phyloP scores from a whole-genome alignment of 768 basidiomycete species.

The Termitomyces sp. region DNA sequence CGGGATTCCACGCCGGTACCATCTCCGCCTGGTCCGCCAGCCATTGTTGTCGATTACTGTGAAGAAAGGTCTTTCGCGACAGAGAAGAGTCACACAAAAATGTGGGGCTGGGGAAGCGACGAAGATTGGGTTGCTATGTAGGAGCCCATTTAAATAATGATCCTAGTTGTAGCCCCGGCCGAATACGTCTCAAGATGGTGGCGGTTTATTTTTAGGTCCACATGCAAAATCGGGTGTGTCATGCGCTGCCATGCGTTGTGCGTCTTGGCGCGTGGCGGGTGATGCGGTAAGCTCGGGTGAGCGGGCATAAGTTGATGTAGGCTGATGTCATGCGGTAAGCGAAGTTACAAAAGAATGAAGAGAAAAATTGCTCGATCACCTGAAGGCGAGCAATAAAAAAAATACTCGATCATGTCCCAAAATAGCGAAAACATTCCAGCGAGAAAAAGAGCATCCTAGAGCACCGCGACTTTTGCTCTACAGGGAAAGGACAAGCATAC shows the following conservation, averaged over 20 bases:
- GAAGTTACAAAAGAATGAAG: background rate
- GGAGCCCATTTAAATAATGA: background rate
- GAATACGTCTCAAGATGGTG: background rate
- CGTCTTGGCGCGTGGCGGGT: background rate
- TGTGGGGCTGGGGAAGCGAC: constrained; percentile 3
- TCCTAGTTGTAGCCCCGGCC: constrained; percentile 4
- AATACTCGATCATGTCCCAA: background rate
- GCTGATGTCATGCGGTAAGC: background rate
- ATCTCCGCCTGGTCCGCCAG: constrained; percentile 31
- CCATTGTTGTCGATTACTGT: constrained; percentile 13
- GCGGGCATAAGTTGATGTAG: no score
- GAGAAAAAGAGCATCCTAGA: background rate
- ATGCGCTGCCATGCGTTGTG: background rate
- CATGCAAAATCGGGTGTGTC: background rate
- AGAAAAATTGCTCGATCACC: background rate
- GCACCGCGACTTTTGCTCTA: background rate
- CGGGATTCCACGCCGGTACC: constrained; percentile 25
- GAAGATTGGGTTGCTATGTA: background rate
- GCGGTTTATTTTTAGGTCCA: constrained; percentile 4
- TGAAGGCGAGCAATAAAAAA: background rate
- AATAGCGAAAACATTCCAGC: background rate
- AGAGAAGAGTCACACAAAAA: background rate
- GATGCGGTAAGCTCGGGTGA: background rate
- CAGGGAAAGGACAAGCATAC: background rate
- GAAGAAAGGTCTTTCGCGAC: background rate